These are phyloP conservation scores for Austroboletus niveus DNA, from an alignment of 1,284 basidiomycete species.

Conservation along the genomic window DNA sequence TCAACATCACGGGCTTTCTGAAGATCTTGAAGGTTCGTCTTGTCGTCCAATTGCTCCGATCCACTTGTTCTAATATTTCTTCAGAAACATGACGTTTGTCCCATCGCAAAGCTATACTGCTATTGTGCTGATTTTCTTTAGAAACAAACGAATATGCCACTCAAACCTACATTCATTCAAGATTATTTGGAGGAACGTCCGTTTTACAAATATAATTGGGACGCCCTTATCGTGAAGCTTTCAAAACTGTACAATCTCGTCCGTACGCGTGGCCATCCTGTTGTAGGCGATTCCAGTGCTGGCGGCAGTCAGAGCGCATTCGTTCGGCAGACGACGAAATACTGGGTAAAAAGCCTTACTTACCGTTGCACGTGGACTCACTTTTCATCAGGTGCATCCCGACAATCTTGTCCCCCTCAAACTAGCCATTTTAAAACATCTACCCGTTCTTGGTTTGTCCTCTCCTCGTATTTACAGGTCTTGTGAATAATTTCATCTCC, in stretches of 20 bases:
- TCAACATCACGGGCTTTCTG: conserved; percentile 98
- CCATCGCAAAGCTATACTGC: not conserved
- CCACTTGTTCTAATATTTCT: conserved; percentile 1
- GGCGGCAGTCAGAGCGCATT: conserved; percentile 97
- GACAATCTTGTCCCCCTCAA: conserved; percentile 97
- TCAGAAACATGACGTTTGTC: conserved; percentile 78
- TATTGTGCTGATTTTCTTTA: conserved; percentile 31
- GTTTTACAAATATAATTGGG: conserved; percentile 94
- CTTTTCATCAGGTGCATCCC: conserved; percentile 70
- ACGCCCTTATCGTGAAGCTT: conserved; percentile 94
- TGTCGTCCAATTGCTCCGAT: not conserved
- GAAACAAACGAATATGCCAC: conserved; percentile 75
- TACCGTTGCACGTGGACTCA: conserved; percentile 6
- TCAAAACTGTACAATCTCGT: conserved; percentile 96
- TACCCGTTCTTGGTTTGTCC: conserved; percentile 82
- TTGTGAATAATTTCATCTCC: conserved; percentile 8
- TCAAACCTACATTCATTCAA: conserved; percentile 78
- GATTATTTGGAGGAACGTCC: conserved; percentile 93
- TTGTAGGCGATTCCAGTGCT: conserved; percentile 90
- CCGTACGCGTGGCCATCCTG: conserved; percentile 91
- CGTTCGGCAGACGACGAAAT: conserved; percentile 97
- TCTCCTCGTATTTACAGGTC: not conserved
- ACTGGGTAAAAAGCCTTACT: conserved; percentile 72
- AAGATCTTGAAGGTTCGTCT: conserved; percentile 88
- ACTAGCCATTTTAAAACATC: conserved; percentile 88